Evolutionary conservation across 2,329 filamentous ascomycete species (phyloP).

Genomic region (Pseudogymnoascus sp.): DNA sequence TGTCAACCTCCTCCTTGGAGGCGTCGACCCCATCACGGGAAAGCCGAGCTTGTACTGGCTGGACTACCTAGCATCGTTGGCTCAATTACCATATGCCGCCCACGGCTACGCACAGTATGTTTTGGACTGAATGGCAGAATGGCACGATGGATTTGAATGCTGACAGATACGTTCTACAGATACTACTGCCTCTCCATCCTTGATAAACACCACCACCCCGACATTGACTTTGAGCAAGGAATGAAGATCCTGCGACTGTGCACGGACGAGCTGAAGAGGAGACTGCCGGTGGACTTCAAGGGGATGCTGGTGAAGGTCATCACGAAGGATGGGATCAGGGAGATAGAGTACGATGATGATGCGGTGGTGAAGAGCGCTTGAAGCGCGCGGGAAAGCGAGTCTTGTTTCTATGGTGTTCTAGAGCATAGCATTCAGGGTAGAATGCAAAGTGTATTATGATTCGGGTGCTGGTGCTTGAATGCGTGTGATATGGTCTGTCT

Average conservation of each 20-base stretch:
- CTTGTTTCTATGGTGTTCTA: constrained; percentile 20
- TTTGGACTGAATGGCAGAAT: neutral
- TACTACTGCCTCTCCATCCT: constrained; percentile 98
- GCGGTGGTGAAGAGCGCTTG: constrained; percentile 12
- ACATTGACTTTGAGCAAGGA: constrained; percentile 82
- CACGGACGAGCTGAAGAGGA: constrained; percentile 91
- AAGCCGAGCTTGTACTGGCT: constrained; percentile 94
- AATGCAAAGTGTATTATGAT: constrained; percentile 7
- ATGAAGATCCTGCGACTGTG: constrained; percentile 91
- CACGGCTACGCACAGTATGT: constrained; percentile 94
- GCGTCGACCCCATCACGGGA: constrained; percentile 83
- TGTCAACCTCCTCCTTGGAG: constrained; percentile 91
- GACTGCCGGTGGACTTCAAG: constrained; percentile 98
- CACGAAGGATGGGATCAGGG: constrained; percentile 84
- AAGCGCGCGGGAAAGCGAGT: neutral
- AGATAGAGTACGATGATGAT: constrained; percentile 75
- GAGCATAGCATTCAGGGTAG: constrained; percentile 23
- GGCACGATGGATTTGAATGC: neutral
- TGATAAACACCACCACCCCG: constrained; percentile 96
- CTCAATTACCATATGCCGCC: constrained; percentile 85
- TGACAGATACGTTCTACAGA: constrained; percentile 34
- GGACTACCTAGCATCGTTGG: constrained; percentile 87
- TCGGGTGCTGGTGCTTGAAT: neutral
- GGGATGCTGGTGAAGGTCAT: constrained; percentile 90
- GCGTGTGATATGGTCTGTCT: neutral